These are phyloP conservation scores for Debaryomyces fabryi DNA, from an alignment of 1,139 yeast species.

Conservation along the genomic window DNA sequence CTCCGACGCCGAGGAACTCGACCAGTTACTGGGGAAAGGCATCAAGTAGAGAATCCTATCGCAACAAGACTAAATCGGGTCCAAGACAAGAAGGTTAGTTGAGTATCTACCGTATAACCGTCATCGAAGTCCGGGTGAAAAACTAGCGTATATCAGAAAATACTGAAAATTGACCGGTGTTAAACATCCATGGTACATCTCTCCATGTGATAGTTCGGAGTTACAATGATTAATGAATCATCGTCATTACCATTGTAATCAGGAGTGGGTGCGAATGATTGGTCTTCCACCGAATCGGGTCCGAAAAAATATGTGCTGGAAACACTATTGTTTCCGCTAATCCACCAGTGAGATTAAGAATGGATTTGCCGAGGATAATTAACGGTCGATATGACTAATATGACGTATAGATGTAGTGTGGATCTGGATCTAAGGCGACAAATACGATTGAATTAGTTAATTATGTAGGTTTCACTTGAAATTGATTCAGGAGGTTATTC, in stretches of 20 bases:
- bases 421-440: neutral
- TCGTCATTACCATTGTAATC: neutral
- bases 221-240: conserved; percentile 6
- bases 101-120: neutral
- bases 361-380: neutral
- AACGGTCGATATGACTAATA: neutral
- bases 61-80: neutral
- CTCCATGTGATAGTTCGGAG: conserved; percentile 2
- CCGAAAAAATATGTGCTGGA: conserved; percentile 2
- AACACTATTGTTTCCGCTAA: neutral
- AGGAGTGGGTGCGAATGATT: neutral
- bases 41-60: neutral
- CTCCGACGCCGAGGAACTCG: conserved; percentile 2
- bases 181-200: neutral
- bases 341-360: neutral
- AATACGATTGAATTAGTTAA: neutral
- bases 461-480: too few species aligned
- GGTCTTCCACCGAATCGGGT: conserved; percentile 1
- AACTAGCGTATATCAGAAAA: neutral
- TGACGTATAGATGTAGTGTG: neutral
- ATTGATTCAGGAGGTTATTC: too few species aligned
- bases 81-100: neutral
- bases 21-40: neutral
- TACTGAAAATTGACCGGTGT: neutral
- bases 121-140: neutral